These are phyloP conservation scores for Aaosphaeria arxii DNA, from an alignment of 2,329 filamentous ascomycete genomes.

Conservation along the genomic window DNA sequence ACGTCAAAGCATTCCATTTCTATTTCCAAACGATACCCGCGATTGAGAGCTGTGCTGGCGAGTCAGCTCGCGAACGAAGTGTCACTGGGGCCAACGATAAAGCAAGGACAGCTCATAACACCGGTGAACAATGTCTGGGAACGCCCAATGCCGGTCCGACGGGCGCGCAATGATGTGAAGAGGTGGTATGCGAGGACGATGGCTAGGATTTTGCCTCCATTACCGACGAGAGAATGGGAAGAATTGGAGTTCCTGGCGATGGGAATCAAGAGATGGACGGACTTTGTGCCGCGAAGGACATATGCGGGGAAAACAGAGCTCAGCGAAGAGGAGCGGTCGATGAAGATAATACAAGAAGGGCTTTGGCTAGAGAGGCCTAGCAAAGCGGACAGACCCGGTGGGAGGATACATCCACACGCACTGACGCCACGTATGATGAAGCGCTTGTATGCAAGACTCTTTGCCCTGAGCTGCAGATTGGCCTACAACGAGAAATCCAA, in stretches of 20 bases:
- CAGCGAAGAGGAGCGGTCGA: slow-evolving; percentile 3
- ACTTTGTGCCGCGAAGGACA: slow-evolving; percentile 19
- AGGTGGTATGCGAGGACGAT: slow-evolving; percentile 45
- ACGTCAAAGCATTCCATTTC: slow-evolving; percentile 13
- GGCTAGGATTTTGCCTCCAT: slow-evolving; percentile 42
- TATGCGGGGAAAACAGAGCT: slow-evolving; percentile 2
- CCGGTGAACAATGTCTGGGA: slow-evolving; percentile 47
- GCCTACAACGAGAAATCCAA: slow-evolving; percentile 30
- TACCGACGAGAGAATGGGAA: slow-evolving; percentile 45
- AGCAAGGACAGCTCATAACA: slow-evolving; percentile 24
- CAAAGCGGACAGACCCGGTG: slow-evolving; percentile 20
- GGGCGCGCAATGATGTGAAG: slow-evolving; percentile 43
- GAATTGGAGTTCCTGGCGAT: slow-evolving; percentile 38
- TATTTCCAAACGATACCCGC: slow-evolving; percentile 29
- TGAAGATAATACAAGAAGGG: slow-evolving; percentile 10
- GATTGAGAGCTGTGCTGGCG: slow-evolving; percentile 25
- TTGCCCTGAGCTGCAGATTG: slow-evolving; percentile 42
- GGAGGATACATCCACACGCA: slow-evolving; percentile 26
- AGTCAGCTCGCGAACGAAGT: slow-evolving; percentile 19
- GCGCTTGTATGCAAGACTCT: slow-evolving; percentile 43
- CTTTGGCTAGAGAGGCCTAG: slow-evolving; percentile 24
- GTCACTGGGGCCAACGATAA: slow-evolving; percentile 21
- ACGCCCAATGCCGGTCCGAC: slow-evolving; percentile 44
- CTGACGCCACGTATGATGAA: slow-evolving; percentile 46
- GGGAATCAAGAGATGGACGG: slow-evolving; percentile 27